Conservation (phyloP, 2,329 filamentous ascomycete genomes). For the Penicillium olsonii region DNA sequence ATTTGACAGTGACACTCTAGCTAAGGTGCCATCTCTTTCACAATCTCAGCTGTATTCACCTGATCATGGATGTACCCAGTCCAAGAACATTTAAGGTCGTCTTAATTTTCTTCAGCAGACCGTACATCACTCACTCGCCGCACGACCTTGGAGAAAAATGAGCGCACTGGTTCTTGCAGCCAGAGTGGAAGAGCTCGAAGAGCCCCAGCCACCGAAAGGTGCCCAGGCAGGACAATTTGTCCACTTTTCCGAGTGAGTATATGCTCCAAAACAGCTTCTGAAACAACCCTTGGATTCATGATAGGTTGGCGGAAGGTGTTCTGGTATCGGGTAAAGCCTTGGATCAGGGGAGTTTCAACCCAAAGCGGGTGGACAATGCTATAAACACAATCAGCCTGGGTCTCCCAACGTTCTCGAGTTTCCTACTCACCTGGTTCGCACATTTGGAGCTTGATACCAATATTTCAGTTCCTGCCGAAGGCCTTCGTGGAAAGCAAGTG, state of each 20-base stretch:
- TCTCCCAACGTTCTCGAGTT: no score
- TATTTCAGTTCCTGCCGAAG: slow-evolving; percentile 32
- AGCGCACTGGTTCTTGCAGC: slow-evolving; percentile 8
- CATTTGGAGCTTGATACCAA: slow-evolving; percentile 29
- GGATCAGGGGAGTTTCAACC: slow-evolving; percentile 43
- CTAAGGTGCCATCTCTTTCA: no score
- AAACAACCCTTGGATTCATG: slow-evolving; percentile 33
- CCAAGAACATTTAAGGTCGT: no score
- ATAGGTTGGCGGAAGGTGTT: slow-evolving; percentile 17
- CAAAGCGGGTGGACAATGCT: slow-evolving; percentile 23
- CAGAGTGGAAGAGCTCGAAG: slow-evolving; percentile 5
- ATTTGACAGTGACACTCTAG: no score
- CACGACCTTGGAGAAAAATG: slow-evolving; percentile 7
- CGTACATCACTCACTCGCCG: no score
- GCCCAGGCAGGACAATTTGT: slow-evolving; percentile 45
- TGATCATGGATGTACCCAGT: no score
- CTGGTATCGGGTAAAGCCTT: slow-evolving; percentile 23
- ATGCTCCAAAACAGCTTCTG: slow-evolving; percentile 47
- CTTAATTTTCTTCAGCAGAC: no score
- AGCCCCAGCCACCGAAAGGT: neutral
- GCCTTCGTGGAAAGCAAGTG: slow-evolving; percentile 53
- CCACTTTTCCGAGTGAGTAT: slow-evolving; percentile 48
- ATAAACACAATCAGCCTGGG: no score
- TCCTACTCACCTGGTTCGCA: slow-evolving; percentile 29
- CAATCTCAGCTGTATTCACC: no score